Evolutionary conservation across 2,329 filamentous ascomycete species (phyloP), one percentile per base, ranked within the genome.

Genomic region (Hypomyces rosellus): DNA sequence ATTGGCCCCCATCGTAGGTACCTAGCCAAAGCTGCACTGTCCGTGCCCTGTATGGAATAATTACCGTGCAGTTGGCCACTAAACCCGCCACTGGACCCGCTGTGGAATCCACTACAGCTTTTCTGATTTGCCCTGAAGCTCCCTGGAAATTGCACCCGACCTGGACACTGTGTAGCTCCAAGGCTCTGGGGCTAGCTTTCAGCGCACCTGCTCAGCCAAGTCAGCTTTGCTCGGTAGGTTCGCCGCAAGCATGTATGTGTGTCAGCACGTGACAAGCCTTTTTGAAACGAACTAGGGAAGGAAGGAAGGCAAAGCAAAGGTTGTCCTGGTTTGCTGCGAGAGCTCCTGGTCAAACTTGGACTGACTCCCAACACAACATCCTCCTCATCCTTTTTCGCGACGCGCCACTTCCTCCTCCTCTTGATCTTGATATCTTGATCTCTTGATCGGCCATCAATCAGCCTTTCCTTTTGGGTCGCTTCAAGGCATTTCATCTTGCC

Each of bases 71-170:
- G 25, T 30, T 30, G 25, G 25, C 25, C 25, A 30, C 37, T 18
- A 39, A 18, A n/a, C 16, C n/a, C 37, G 37, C n/a, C 37, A 39
- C 37, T n/a, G 6, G 37, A 39, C 37, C 37, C 16, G 37, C 7
- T 39, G 37, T 39, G 37, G 37, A 39, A 39, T 46, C 34, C 45
- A 45, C 18, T 34, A 51, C 49, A 52, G 44, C 49, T 46, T 46
- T 52, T 45, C 25, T 11, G 25, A 30, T 30, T 30, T 30, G 25
- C 25, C 25, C 25, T 30, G 25, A 30, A 30, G 25, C 25, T 30
- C 25, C 25, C 25, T 30, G 25, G 25, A 30, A 11, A 30, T 30
- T 30, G 25, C 25, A 30, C n/a, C n/a, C n/a, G n/a, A n/a, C n/a
- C n/a, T n/a, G n/a, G n/a, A n/a, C 36, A 38, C 36, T n/a, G 36